Percentiles rank a stretch among this genome's conserved stretches.
Evolutionary conservation across 495 filamentous ascomycete species (phyloP).

Genomic region (Pyrenula massariospora): DNA sequence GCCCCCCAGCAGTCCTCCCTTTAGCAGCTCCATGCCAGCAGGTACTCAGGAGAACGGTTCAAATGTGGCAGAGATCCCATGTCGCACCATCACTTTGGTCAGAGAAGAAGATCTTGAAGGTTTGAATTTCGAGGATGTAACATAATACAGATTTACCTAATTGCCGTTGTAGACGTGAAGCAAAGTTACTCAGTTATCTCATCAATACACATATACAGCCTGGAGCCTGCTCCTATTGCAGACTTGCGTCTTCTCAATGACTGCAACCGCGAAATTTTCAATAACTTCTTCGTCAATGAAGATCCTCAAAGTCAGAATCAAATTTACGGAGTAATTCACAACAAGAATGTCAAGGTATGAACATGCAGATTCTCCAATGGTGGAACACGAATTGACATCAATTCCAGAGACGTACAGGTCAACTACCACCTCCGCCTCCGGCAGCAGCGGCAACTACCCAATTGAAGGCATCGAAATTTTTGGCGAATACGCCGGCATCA

Average conservation of each 20-base stretch:
- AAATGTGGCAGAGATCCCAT: conserved; percentile 6
- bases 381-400: conserved; percentile 4
- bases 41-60: conserved; percentile 15
- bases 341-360: conserved; percentile 46
- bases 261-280: conserved; percentile 45
- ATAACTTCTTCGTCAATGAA: conserved; percentile 35
- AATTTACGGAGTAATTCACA: conserved; percentile 60
- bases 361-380: background rate
- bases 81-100: conserved; percentile 55
- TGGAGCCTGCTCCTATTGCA: conserved; percentile 59
- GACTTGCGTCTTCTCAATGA: conserved; percentile 68
- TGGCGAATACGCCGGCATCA: too few relatives aligned
- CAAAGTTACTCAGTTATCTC: conserved; percentile 55
- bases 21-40: conserved; percentile 44
- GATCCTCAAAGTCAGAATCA: conserved; percentile 49
- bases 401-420: conserved; percentile 35
- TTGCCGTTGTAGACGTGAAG: conserved; percentile 44
- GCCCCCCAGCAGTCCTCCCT: conserved; percentile 51
- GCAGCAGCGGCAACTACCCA: conserved; percentile 2
- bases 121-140: conserved; percentile 15
- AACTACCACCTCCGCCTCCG: conserved; percentile 11
- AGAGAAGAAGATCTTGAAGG: conserved; percentile 73
- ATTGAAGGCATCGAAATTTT: background rate
- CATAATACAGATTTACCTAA: conserved; percentile 2
- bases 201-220: conserved; percentile 78